Evolutionary conservation across 129 eudicot species (phyloP).

Genomic region (Dittrichia graveolens): DNA sequence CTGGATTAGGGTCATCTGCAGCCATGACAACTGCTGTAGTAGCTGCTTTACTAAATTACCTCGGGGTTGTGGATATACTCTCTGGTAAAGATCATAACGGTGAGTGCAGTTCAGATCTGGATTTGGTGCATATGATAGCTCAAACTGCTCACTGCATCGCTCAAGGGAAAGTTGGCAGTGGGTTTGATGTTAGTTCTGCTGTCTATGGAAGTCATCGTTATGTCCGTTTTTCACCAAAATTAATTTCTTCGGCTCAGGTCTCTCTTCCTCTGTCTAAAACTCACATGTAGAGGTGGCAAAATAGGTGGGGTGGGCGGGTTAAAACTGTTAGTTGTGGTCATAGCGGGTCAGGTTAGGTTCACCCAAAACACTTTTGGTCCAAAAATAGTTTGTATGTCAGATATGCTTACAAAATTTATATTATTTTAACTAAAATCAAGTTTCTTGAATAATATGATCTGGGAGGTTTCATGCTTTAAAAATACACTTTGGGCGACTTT

Average conservation of each 20-base stretch:
- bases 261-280: slow-evolving; percentile 20
- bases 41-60: slow-evolving; percentile 78
- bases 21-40: slow-evolving; percentile 96
- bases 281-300: background rate
- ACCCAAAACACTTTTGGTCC: background rate
- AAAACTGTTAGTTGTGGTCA: background rate
- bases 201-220: slow-evolving; percentile 90
- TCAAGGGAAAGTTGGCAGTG: slow-evolving; percentile 96
- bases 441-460: background rate
- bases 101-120: slow-evolving; percentile 44
- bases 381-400: background rate
- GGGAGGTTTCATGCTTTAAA: background rate
- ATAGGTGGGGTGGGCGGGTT: background rate
- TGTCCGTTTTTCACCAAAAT: slow-evolving; percentile 81
- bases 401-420: background rate
- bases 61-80: slow-evolving; percentile 60
- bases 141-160: slow-evolving; percentile 94
- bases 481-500: background rate
- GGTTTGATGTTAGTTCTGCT: slow-evolving; percentile 89
- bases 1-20: slow-evolving; percentile 92
- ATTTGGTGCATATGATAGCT: slow-evolving; percentile 79
- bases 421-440: background rate
- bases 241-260: slow-evolving; percentile 87
- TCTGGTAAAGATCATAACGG: slow-evolving; percentile 31
- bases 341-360: background rate